Evolutionary conservation across 441 rosid genomes (phyloP).

Genomic region (Brassica balearica): DNA sequence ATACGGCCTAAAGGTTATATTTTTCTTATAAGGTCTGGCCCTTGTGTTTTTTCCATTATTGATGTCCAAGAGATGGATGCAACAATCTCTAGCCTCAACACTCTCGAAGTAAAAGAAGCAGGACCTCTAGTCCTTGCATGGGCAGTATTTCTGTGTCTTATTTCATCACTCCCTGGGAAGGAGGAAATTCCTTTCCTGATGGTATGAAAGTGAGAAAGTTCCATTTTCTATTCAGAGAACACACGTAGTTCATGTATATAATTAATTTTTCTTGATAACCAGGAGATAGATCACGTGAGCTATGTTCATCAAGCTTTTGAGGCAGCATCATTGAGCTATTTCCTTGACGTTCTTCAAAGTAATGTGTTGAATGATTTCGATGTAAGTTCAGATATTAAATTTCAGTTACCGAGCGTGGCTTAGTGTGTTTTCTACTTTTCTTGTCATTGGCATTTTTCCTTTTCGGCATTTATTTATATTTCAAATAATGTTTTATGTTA

Average conservation of each 20-base stretch:
- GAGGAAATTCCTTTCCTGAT: constrained; percentile 67
- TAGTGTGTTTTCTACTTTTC: constrained; percentile 22
- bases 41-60: constrained; percentile 61
- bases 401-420: constrained; percentile 28
- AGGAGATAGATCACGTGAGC: constrained; percentile 93
- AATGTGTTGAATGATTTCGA: constrained; percentile 73
- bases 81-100: constrained; percentile 70
- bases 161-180: constrained; percentile 78
- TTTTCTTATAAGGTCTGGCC: constrained; percentile 64
- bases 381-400: constrained; percentile 55
- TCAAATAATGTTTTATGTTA: constrained; percentile 12
- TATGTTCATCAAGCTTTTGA: constrained; percentile 94
- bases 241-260: constrained; percentile 27
- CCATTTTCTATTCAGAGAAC: constrained; percentile 28
- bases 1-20: constrained; percentile 31
- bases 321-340: constrained; percentile 75
- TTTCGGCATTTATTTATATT: constrained; percentile 12
- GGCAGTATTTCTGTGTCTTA: constrained; percentile 94
- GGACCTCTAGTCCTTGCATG: constrained; percentile 87
- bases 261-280: constrained; percentile 38
- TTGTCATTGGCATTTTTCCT: constrained; percentile 10
- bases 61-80: constrained; percentile 96
- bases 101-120: constrained; percentile 72
- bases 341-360: constrained; percentile 80
- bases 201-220: constrained; percentile 56